Evolutionary conservation across 228 moss, liverwort and hornwort species (phyloP).

Genomic region (Sphagnum fallax): DNA sequence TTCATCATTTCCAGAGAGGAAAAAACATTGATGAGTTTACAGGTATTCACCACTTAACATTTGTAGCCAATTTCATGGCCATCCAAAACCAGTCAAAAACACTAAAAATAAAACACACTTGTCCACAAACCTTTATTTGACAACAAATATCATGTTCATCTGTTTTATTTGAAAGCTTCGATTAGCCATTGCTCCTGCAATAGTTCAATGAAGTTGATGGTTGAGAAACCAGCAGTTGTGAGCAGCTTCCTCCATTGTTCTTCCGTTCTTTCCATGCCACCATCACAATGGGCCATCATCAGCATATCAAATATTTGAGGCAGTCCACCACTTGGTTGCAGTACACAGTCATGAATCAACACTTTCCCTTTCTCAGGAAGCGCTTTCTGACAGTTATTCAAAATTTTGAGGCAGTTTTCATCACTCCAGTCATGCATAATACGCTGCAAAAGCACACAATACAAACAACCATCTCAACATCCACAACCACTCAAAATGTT

Average conservation of each 20-base stretch:
- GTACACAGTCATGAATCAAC: constrained; percentile 31
- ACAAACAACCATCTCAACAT: too few species aligned
- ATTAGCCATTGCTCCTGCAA: too few species aligned
- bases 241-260: constrained; percentile 19
- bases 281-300: constrained; percentile 18
- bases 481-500: too few species aligned
- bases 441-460: constrained; percentile 20
- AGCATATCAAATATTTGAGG: constrained; percentile 16
- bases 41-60: too few species aligned
- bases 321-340: constrained; percentile 17
- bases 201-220: constrained; percentile 5
- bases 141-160: too few species aligned
- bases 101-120: too few species aligned
- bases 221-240: constrained; percentile 17
- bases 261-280: constrained; percentile 27
- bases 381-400: constrained; percentile 43
- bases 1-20: too few species aligned
- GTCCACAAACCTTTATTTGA: too few species aligned
- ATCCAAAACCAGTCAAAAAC: too few species aligned
- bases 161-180: too few species aligned
- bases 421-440: constrained; percentile 72
- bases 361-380: constrained; percentile 42
- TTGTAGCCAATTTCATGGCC: too few species aligned
- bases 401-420: constrained; percentile 37
- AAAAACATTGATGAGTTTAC: too few species aligned